Conservation (phyloP, 2,329 filamentous ascomycete genomes). For the Sordariomycetes sp. region DNA sequence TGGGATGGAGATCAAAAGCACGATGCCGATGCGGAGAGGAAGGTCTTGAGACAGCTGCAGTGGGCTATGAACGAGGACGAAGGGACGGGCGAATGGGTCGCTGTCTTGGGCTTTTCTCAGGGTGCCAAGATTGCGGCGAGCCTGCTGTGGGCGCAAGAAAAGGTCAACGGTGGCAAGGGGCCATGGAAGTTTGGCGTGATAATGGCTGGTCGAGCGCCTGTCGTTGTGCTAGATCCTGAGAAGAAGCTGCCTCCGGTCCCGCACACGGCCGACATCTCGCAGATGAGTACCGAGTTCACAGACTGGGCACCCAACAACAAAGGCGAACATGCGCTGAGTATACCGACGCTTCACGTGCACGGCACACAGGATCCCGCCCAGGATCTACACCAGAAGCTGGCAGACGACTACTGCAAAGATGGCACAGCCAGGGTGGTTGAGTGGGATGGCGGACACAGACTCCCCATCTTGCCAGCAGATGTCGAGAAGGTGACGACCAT, state of each 20-base stretch:
- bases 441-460: slow-evolving; percentile 64
- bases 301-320: slow-evolving; percentile 38
- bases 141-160: slow-evolving; percentile 53
- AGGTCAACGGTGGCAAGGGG: slow-evolving; percentile 27
- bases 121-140: slow-evolving; percentile 54
- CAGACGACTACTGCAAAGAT: slow-evolving; percentile 49
- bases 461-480: slow-evolving; percentile 60
- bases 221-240: slow-evolving; percentile 17
- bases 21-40: slow-evolving; percentile 26
- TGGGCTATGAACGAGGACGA: slow-evolving; percentile 43
- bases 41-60: slow-evolving; percentile 28
- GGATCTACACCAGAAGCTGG: slow-evolving; percentile 35
- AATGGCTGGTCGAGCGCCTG: slow-evolving; percentile 22
- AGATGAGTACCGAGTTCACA: slow-evolving; percentile 12
- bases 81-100: slow-evolving; percentile 49
- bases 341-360: slow-evolving; percentile 26
- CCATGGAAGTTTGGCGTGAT: slow-evolving; percentile 24
- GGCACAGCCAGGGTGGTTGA: slow-evolving; percentile 50
- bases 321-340: slow-evolving; percentile 18
- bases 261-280: slow-evolving; percentile 13
- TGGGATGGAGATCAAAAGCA: slow-evolving; percentile 52
- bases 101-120: slow-evolving; percentile 56
- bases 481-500: slow-evolving; percentile 33
- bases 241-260: slow-evolving; percentile 45
- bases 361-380: slow-evolving; percentile 54